Evolutionary conservation across 2,329 filamentous ascomycete species (phyloP).

Genomic region (Amphichorda felina): DNA sequence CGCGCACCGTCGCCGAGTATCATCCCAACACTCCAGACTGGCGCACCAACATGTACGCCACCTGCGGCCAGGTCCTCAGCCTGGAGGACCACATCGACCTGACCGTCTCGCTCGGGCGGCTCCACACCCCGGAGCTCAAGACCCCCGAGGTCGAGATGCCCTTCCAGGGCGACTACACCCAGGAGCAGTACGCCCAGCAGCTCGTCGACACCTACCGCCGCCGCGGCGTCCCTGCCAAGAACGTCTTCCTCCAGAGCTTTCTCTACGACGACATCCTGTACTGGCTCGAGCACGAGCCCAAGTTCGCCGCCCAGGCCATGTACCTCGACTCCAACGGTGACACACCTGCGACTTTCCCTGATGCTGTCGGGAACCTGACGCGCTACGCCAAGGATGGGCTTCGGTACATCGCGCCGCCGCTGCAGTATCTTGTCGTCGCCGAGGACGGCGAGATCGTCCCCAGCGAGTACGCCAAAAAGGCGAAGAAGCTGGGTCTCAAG

Average conservation of each 20-base stretch:
- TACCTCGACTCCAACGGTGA: slow-evolving; percentile 54
- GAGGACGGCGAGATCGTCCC: slow-evolving; percentile 44
- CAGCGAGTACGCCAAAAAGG: slow-evolving; percentile 48
- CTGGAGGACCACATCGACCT: slow-evolving; percentile 51
- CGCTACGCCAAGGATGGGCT: slow-evolving; percentile 45
- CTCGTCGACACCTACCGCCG: slow-evolving; percentile 47
- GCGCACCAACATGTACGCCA: slow-evolving; percentile 54
- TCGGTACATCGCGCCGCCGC: slow-evolving; percentile 49
- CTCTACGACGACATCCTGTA: slow-evolving; percentile 51
- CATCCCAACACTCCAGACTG: slow-evolving; percentile 46
- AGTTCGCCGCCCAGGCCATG: slow-evolving; percentile 49
- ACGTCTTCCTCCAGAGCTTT: slow-evolving; percentile 56
- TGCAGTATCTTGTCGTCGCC: slow-evolving; percentile 47
- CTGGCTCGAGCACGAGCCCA: slow-evolving; percentile 51
- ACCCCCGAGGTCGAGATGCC: slow-evolving; percentile 60
- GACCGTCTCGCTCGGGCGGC: slow-evolving; percentile 43
- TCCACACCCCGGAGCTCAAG: slow-evolving; percentile 59
- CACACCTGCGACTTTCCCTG: slow-evolving; percentile 32
- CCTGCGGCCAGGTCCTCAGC: slow-evolving; percentile 49
- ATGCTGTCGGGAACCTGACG: slow-evolving; percentile 44
- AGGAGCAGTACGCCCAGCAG: slow-evolving; percentile 52
- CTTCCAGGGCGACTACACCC: slow-evolving; percentile 51
- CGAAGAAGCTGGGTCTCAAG: slow-evolving; percentile 48
- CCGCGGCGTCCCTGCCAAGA: slow-evolving; percentile 35
- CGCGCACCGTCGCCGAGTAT: slow-evolving; percentile 44